phyloP scores from a whole-genome alignment of 1,139 yeast genomes.

The Sugiyamaella sp. region DNA sequence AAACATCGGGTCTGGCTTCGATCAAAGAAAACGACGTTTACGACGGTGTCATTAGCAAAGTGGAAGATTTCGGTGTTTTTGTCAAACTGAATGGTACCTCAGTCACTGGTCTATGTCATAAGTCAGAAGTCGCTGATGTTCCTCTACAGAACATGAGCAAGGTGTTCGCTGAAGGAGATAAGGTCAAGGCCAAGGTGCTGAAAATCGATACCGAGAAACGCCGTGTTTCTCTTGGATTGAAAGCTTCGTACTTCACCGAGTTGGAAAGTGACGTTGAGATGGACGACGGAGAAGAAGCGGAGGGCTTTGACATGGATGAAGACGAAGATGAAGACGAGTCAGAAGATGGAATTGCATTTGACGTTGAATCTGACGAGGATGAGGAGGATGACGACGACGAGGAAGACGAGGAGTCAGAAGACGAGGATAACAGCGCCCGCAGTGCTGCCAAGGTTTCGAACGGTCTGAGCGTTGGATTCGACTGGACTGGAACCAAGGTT shows the following conservation, averaged over 20 bases:
- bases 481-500: constrained; percentile 87
- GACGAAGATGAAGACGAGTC: constrained; percentile 33
- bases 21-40: constrained; percentile 67
- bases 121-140: constrained; percentile 78
- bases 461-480: constrained; percentile 87
- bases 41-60: constrained; percentile 74
- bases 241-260: constrained; percentile 79
- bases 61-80: constrained; percentile 90
- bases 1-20: constrained; percentile 48
- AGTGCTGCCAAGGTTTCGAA: constrained; percentile 34
- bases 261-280: constrained; percentile 43
- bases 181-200: constrained; percentile 81
- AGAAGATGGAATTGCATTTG: constrained; percentile 37
- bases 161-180: constrained; percentile 84
- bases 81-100: constrained; percentile 73
- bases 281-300: constrained; percentile 39
- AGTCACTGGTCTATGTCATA: constrained; percentile 87
- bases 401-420: constrained; percentile 26
- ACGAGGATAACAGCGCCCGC: constrained; percentile 18
- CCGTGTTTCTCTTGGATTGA: constrained; percentile 86
- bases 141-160: constrained; percentile 55
- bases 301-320: constrained; percentile 38
- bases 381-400: constrained; percentile 40
- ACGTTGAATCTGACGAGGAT: constrained; percentile 40
- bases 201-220: constrained; percentile 64